A percentile compares a stretch with the other conserved stretches of the same genome.
phyloP scores from a whole-genome alignment of 1,284 basidiomycete species.

The Sphaerobolus stellatus region DNA sequence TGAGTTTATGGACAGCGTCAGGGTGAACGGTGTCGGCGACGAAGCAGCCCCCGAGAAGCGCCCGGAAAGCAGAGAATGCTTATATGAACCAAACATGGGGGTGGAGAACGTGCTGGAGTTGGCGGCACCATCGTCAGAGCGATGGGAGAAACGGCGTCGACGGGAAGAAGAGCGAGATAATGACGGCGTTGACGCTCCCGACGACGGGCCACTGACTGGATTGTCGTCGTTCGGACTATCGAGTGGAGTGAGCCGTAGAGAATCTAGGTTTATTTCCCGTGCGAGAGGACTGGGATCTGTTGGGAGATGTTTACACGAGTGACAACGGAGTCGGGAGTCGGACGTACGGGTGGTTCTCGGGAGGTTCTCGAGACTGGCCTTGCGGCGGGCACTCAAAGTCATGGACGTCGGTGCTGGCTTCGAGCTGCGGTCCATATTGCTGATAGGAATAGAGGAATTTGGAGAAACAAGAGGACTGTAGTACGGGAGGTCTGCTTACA shows the following conservation, averaged over 20 bases:
- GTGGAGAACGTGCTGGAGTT: constrained; percentile 8
- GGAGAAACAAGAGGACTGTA: no score
- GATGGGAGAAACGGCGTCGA: constrained; percentile 4
- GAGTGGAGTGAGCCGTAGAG: constrained; percentile 10
- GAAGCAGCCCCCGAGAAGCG: constrained; percentile 12
- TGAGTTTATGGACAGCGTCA: constrained; percentile 9
- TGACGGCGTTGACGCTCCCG: background rate
- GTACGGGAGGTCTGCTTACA: no score
- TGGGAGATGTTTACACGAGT: no score
- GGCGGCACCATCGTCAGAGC: constrained; percentile 2
- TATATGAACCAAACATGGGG: constrained; percentile 15
- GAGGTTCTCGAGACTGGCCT: no score
- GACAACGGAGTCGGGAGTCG: no score
- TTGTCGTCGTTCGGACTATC: background rate
- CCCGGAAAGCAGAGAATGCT: constrained; percentile 14
- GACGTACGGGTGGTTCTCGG: no score
- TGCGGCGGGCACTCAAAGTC: no score
- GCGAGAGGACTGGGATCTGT: constrained; percentile 13
- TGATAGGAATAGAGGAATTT: no score
- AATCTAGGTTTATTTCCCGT: constrained; percentile 11
- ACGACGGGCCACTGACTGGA: constrained; percentile 5
- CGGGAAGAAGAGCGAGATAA: constrained; percentile 9
- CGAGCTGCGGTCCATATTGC: no score
- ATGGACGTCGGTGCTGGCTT: no score
- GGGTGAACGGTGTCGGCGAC: constrained; percentile 11